Evolutionary conservation across 192 early-diverging fungal genomes (phyloP).

Genomic region (Coemansia asiatica): DNA sequence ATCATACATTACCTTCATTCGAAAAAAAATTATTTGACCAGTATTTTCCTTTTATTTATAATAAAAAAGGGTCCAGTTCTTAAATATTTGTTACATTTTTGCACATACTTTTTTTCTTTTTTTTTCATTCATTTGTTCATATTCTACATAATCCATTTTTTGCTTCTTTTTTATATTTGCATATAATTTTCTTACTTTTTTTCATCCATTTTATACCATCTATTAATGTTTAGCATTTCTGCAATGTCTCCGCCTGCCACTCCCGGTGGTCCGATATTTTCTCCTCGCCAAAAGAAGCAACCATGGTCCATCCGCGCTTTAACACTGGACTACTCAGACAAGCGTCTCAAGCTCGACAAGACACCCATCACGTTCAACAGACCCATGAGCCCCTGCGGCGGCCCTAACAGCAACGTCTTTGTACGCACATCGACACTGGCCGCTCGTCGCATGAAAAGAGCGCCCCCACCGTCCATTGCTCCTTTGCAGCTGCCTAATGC

Average conservation of each 20-base stretch:
- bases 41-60: not conserved
- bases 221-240: constrained; percentile 16
- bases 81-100: not conserved
- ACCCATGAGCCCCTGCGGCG: constrained; percentile 9
- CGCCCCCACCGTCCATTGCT: constrained; percentile 5
- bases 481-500: constrained; percentile 12
- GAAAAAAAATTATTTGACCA: not conserved
- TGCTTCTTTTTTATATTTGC: not conserved
- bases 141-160: not conserved
- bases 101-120: not conserved
- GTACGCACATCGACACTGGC: constrained; percentile 13
- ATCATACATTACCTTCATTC: not conserved
- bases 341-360: constrained; percentile 11
- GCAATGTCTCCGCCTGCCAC: constrained; percentile 10
- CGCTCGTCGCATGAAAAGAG: constrained; percentile 16
- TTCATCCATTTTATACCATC: not conserved
- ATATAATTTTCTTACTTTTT: not conserved
- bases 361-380: not conserved
- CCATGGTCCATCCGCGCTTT: constrained; percentile 5
- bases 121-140: not conserved
- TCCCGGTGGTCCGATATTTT: constrained; percentile 9
- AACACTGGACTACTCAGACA: constrained; percentile 1
- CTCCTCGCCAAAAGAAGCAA: constrained; percentile 1
- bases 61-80: not conserved
- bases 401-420: constrained; percentile 4